Evolutionary conservation across 75 land plant species (phyloP).

Genomic region (Gnetum montanum): DNA sequence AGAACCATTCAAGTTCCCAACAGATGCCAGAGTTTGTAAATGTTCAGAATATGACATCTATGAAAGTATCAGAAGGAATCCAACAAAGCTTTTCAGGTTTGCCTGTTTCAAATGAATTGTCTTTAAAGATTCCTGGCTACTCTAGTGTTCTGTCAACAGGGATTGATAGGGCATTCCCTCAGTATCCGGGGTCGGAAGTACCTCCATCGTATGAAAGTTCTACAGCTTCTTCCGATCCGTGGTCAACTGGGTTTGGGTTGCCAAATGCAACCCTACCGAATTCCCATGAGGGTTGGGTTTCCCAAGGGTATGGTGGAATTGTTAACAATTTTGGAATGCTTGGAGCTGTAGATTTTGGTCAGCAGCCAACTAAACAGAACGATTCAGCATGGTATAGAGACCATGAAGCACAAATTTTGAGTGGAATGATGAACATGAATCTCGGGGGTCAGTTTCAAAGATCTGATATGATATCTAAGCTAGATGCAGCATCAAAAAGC

Average conservation of each 20-base stretch:
- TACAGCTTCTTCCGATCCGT: not conserved
- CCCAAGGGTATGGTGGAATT: not conserved
- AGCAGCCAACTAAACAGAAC: not conserved
- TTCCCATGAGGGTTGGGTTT: not conserved
- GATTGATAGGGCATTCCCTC: not conserved
- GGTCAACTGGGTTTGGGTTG: conserved; percentile 5
- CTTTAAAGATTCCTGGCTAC: not conserved
- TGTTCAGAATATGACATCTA: not conserved
- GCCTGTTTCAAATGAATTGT: not conserved
- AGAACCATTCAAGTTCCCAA: not conserved
- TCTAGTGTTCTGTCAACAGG: not conserved
- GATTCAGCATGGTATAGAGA: conserved; percentile 2
- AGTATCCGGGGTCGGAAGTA: not conserved
- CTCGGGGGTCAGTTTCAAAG: not conserved
- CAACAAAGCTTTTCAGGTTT: not conserved
- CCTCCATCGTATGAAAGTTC: not conserved
- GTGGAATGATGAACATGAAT: conserved; percentile 2
- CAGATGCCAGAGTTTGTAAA: not conserved
- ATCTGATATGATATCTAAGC: not conserved
- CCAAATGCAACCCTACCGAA: not conserved
- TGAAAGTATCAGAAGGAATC: not conserved
- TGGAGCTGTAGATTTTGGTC: not conserved
- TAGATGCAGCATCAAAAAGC: not conserved
- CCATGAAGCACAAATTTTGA: not conserved
- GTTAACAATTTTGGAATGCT: not conserved